phyloP scores from a whole-genome alignment of 106 monocot genomes.

The Narthecium ossifragum region DNA sequence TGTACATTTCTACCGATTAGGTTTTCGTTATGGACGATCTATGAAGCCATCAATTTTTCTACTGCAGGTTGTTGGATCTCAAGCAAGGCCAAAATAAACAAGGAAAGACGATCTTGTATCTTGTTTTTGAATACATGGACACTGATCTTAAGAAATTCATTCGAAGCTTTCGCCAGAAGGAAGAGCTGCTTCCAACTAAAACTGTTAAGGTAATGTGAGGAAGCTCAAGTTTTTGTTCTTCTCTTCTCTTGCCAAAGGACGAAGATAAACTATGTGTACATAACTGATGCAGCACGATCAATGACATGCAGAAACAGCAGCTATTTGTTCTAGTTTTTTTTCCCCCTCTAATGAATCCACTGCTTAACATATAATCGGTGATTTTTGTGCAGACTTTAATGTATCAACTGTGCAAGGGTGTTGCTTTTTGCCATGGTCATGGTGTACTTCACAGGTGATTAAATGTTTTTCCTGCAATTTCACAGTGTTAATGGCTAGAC shows the following conservation, averaged over 20 bases:
- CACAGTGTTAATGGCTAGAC: too few relatives aligned
- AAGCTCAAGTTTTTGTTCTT: too few relatives aligned
- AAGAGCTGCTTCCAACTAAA: constrained; percentile 37
- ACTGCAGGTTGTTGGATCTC: constrained; percentile 68
- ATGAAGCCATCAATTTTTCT: background rate
- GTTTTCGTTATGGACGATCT: too few relatives aligned
- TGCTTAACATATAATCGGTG: background rate
- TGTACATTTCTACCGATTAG: too few relatives aligned
- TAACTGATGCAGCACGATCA: too few relatives aligned
- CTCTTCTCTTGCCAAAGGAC: too few relatives aligned
- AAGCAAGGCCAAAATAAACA: constrained; percentile 86
- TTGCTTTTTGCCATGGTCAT: constrained; percentile 89
- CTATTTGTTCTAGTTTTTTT: too few relatives aligned
- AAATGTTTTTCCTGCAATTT: too few relatives aligned
- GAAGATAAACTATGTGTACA: too few relatives aligned
- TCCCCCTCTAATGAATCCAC: too few relatives aligned
- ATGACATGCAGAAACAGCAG: too few relatives aligned
- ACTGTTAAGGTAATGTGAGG: constrained; percentile 78
- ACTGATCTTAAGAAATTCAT: constrained; percentile 92
- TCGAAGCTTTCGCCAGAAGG: constrained; percentile 44
- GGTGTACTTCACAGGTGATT: constrained; percentile 82
- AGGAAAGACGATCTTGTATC: constrained; percentile 73
- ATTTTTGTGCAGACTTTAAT: constrained; percentile 54
- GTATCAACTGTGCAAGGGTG: constrained; percentile 96
- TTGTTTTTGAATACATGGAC: constrained; percentile 97